A percentile compares a stretch with the other conserved stretches of the same genome.
These are phyloP conservation scores for Fusarium newnesense DNA, from an alignment of 2,329 filamentous ascomycete genomes.

Conservation along the genomic window DNA sequence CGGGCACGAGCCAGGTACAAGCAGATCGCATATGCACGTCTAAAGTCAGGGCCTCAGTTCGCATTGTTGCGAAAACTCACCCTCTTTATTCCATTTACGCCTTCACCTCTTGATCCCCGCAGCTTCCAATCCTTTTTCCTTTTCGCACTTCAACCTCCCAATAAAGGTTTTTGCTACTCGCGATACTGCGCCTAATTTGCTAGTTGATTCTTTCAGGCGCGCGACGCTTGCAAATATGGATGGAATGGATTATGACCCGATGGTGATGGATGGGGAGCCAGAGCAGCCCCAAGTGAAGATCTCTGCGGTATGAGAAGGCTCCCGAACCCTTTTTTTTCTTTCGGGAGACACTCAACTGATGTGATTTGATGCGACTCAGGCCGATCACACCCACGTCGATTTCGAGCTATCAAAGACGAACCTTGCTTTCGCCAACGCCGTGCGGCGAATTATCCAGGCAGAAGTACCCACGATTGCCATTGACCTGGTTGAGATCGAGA, in stretches of 20 bases:
- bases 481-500: conserved; percentile 91
- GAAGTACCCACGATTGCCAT: conserved; percentile 96
- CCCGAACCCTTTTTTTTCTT: conserved; percentile 1
- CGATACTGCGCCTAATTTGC: conserved; percentile 4
- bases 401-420: conserved; percentile 92
- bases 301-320: conserved; percentile 60
- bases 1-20: conserved; percentile 28
- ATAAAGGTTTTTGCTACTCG: not conserved
- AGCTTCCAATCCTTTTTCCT: not conserved
- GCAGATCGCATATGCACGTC: conserved; percentile 37
- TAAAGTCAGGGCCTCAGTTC: conserved; percentile 27
- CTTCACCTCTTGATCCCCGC: not conserved
- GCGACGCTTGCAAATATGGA: conserved; percentile 48
- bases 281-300: conserved; percentile 69
- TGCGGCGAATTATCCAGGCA: conserved; percentile 90
- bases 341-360: conserved; percentile 24
- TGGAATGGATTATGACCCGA: conserved; percentile 69
- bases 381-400: conserved; percentile 82
- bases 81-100: conserved; percentile 16
- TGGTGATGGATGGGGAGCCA: conserved; percentile 68
- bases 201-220: conserved; percentile 15
- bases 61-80: conserved; percentile 39
- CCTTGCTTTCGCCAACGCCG: conserved; percentile 89
- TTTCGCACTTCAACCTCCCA: not conserved
- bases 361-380: conserved; percentile 61